Evolutionary conservation across 306 rosid species (phyloP), one percentile per base, ranked within the genome.

Genomic region (Corylus americana): DNA sequence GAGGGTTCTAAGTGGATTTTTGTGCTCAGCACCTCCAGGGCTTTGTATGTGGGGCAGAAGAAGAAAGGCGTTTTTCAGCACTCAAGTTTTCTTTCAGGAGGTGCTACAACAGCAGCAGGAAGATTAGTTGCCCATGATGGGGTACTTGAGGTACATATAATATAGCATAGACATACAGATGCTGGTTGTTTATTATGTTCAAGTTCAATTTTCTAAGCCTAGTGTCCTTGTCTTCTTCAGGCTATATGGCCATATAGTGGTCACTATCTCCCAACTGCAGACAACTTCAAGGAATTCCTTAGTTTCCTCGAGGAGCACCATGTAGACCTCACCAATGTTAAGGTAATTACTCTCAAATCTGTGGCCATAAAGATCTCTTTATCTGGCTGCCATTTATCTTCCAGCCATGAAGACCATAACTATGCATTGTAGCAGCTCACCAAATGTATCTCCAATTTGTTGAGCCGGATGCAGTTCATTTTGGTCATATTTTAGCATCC

Each of bases 171-270:
- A 62, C 1, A 8, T 2, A 18, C 57, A 37, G 1, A 47, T n/a
- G 14, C 37, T 62, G 70, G 39, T 27, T 31, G 8, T 7, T 31
- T 6, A 17, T 73, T 6, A 14, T 67, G 50, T 67, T 39, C 5
- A 2, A 16, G 16, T 18, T 67, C 50, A 37, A 39, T 39, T 67
- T 39, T 49, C 4, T 17, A 55, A 73, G 20, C 70, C 18, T 66
- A 59, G 18, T 80, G 58, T 25, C 12, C 70, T 0, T 14, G 20
- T 74, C 59, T 80, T 64, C 74, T 44, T 51, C 44, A 88, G 91
- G 89, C 87, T 62, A 85, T 88, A 71, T 88, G 89, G 86, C 87
- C 89, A 44, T 88, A 85, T 86, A 85, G 87, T 76, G 89, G 91
- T 39, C 89, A 83, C 79, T 88, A 85, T 54, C 86, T 88, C 69